Evolutionary conservation across 1,284 basidiomycete species (phyloP), one percentile per base, ranked within the genome.

Genomic region (Ganoderma sp.): DNA sequence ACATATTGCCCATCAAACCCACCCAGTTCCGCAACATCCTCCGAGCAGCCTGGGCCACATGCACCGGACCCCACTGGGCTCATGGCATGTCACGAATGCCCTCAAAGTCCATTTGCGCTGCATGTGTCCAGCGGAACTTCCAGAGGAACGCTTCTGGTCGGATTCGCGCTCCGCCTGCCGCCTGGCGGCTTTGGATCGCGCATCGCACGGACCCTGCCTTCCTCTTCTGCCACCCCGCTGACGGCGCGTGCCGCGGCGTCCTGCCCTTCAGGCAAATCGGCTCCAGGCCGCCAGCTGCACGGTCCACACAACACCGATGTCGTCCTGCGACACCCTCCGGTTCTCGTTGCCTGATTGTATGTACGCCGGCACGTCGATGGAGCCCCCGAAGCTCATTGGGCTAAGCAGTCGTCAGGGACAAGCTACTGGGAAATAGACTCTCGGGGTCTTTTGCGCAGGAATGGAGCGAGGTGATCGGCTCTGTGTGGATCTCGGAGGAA

Each of bases 131-230:
- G 58, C 10, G 59, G 59, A 58, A 15, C 10, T 69, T 67, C 68
- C 63, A 63, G 63, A 25, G 45, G 66, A 61, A 67, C 45, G 19
- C 42, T 67, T 67, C 68, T 69, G 65, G 65, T 63, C 32, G 32
- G 32, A 32, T 56, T 56, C 15, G 4, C 25, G 48, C 48, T 25
- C 48, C 22, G 48, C 48, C 22, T 25, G 48, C 22, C 48, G 48
- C 48, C 12, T 14, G 22, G 10, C 48, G 12, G 48, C 48, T 12
- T 39, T 39, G 19, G 10, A 58, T 58, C 56, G 19, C 37, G 56
- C 37, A 63, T 48, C 59, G 15, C 25, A 14, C 28, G 65, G 60
- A 25, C 25, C 65, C 19, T 52, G 41, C 32, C 63, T 57, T 64
- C 63, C 54, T 34, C 57, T 48, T 62, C 45, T 39, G 37, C 10